Percentiles rank a stretch among this genome's conserved stretches.
phyloP scores from a whole-genome alignment of 1,139 yeast genomes.

The Schwanniomyces etchellsii region DNA sequence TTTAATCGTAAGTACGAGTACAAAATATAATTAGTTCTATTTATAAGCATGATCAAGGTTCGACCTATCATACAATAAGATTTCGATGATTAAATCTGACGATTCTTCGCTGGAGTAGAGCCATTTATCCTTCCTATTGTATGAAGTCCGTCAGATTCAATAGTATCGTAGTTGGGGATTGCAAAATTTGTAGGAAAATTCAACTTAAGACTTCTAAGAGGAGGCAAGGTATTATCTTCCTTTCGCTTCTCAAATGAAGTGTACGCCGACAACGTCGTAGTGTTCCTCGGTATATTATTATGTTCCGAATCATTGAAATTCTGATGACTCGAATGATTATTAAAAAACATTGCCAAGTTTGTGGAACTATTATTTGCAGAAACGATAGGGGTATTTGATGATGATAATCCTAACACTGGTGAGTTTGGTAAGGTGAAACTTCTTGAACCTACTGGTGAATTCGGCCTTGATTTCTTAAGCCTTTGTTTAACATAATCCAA shows the following conservation, averaged over 20 bases:
- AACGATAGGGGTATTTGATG: conserved; percentile 38
- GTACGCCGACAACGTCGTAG: conserved; percentile 12
- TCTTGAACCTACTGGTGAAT: conserved; percentile 36
- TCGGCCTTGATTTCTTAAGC: conserved; percentile 68
- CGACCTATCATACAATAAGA: conserved; percentile 2
- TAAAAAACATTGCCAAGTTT: conserved; percentile 30
- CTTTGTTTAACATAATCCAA: conserved; percentile 44
- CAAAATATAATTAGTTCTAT: too few relatives aligned
- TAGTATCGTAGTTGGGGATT: neutral
- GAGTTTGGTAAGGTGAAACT: conserved; percentile 57
- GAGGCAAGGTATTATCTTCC: conserved; percentile 32
- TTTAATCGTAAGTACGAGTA: too few relatives aligned
- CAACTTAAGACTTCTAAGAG: conserved; percentile 45
- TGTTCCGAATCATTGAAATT: neutral
- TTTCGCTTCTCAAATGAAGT: conserved; percentile 20
- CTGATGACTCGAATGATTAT: conserved; percentile 4
- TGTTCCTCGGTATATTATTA: neutral
- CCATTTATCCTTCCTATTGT: neutral
- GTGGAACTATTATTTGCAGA: conserved; percentile 43
- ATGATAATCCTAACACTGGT: conserved; percentile 44
- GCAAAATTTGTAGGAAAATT: conserved; percentile 35
- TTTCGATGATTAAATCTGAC: neutral
- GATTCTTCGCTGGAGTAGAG: neutral
- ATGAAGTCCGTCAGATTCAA: neutral
- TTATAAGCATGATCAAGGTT: neutral